Conservation (phyloP, 2,329 filamentous ascomycete genomes). For the Cadophora sp. region DNA sequence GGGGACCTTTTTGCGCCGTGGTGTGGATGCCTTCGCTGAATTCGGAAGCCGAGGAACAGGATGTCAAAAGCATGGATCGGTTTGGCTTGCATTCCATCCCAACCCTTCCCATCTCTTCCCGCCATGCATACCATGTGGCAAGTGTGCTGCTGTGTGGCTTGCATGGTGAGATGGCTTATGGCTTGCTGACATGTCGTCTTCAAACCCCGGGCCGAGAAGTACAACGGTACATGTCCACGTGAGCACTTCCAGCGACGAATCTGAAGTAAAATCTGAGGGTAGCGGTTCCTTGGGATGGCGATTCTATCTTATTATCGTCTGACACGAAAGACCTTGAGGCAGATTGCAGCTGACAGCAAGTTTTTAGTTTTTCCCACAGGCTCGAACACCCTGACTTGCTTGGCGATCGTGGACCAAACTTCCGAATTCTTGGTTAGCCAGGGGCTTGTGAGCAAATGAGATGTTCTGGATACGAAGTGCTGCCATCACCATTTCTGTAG, state of each 20-base stretch:
- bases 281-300: too few species aligned
- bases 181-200: not conserved
- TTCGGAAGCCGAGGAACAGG: conserved; percentile 6
- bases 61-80: not conserved
- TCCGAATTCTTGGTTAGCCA: not conserved
- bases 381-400: conserved; percentile 3
- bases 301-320: not conserved
- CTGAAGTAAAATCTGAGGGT: not conserved
- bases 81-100: not conserved
- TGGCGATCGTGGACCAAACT: not conserved
- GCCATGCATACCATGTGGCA: conserved; percentile 10
- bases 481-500: conserved; percentile 3
- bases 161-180: not conserved
- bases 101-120: not conserved
- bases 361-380: not conserved
- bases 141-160: not conserved
- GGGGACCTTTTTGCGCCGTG: not conserved
- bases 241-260: not conserved
- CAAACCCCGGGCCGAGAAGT: not conserved
- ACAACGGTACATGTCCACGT: not conserved
- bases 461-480: conserved; percentile 4
- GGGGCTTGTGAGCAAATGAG: not conserved
- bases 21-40: conserved; percentile 1
- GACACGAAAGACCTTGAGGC: not conserved
- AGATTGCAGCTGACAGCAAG: not conserved